Evolutionary conservation across 2,329 filamentous ascomycete genomes (phyloP).

Genomic region (Stemphylium beticola): DNA sequence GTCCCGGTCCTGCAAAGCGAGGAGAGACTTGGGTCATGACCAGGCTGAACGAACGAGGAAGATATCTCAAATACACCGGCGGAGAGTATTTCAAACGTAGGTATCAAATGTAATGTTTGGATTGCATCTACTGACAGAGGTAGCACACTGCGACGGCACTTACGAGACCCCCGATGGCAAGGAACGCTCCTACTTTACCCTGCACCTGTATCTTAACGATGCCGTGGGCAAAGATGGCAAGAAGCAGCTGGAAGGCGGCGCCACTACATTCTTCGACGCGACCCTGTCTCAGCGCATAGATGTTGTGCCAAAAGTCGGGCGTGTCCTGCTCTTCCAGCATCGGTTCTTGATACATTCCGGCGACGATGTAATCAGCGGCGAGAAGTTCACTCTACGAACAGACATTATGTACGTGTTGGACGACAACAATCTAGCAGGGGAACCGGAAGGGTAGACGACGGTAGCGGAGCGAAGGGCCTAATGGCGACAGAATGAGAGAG

Average conservation of each 20-base stretch:
- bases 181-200: slow-evolving; percentile 60
- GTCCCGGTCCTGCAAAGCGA: slow-evolving; percentile 51
- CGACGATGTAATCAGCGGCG: slow-evolving; percentile 60
- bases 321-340: slow-evolving; percentile 64
- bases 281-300: slow-evolving; percentile 46
- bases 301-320: slow-evolving; percentile 58
- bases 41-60: slow-evolving; percentile 73
- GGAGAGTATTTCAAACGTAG: slow-evolving; percentile 73
- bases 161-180: slow-evolving; percentile 65
- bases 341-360: slow-evolving; percentile 59
- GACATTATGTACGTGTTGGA: slow-evolving; percentile 60
- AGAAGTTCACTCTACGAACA: slow-evolving; percentile 63
- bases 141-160: slow-evolving; percentile 70
- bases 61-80: slow-evolving; percentile 74
- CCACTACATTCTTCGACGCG: slow-evolving; percentile 58
- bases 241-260: slow-evolving; percentile 57
- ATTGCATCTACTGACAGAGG: slow-evolving; percentile 17
- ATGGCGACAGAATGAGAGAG: no score
- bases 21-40: slow-evolving; percentile 52
- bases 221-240: slow-evolving; percentile 37
- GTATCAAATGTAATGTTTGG: not conserved
- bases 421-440: slow-evolving; percentile 9
- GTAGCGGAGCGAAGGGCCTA: no score
- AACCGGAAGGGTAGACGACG: not conserved
- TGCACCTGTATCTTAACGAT: slow-evolving; percentile 64